Conservation (phyloP, 805 yeast genomes). For the Cyberlindnera japonica region DNA sequence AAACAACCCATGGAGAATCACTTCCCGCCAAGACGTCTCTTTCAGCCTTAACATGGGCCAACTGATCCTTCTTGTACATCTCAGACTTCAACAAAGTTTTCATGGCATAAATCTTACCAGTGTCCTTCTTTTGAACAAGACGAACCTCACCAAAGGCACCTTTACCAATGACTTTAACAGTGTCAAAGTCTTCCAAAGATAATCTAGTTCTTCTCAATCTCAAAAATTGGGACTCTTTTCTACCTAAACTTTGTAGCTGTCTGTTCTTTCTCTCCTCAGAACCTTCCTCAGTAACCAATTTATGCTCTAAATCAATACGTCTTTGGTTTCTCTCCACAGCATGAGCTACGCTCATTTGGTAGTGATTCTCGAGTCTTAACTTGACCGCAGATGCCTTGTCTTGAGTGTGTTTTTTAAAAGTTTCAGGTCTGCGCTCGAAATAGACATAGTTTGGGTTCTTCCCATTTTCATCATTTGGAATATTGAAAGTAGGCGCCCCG, state of each 20-base stretch:
- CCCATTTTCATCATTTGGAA: slow-evolving; percentile 12
- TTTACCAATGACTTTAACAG: slow-evolving; percentile 97
- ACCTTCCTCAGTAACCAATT: slow-evolving; percentile 69
- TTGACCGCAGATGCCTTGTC: slow-evolving; percentile 49
- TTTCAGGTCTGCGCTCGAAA: slow-evolving; percentile 30
- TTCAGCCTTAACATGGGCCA: slow-evolving; percentile 93
- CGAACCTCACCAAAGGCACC: slow-evolving; percentile 99
- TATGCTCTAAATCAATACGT: slow-evolving; percentile 78
- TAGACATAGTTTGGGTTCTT: slow-evolving; percentile 22
- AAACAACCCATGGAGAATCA: slow-evolving; percentile 94
- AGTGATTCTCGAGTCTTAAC: slow-evolving; percentile 78
- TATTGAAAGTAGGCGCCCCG: slow-evolving; percentile 17
- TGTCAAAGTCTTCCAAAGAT: slow-evolving; percentile 89
- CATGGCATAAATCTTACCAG: slow-evolving; percentile 92
- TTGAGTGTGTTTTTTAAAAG: slow-evolving; percentile 29
- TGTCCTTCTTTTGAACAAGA: slow-evolving; percentile 89
- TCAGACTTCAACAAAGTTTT: slow-evolving; percentile 85
- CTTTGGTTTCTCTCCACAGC: slow-evolving; percentile 96
- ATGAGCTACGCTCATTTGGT: slow-evolving; percentile 86
- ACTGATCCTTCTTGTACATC: slow-evolving; percentile 85
- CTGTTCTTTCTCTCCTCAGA: slow-evolving; percentile 63
- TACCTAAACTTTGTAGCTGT: slow-evolving; percentile 76
- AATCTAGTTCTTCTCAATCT: slow-evolving; percentile 89
- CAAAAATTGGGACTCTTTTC: slow-evolving; percentile 81
- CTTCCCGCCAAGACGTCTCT: slow-evolving; percentile 95